A percentile compares a stretch with the other conserved stretches of the same genome.
These are phyloP conservation scores for Anacardium occidentale DNA, from an alignment of 345 rosid genomes.

Conservation along the genomic window DNA sequence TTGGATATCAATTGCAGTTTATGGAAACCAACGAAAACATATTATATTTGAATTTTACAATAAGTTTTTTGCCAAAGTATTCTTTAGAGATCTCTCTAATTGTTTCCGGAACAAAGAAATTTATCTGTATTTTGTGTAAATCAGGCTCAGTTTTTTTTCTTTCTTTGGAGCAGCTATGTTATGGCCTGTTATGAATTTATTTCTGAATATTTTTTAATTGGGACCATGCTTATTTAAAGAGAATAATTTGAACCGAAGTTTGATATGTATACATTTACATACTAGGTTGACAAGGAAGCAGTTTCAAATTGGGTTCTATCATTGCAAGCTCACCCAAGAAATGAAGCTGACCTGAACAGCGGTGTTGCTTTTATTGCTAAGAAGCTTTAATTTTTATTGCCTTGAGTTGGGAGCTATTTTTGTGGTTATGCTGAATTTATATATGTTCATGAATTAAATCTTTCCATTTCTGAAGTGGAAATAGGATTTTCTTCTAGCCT, in stretches of 20 bases:
- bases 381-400: conserved; percentile 7
- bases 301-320: conserved; percentile 80
- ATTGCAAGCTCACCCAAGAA: conserved; percentile 59
- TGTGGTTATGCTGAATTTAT: background rate
- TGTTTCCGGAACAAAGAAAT: too few species aligned
- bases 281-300: conserved; percentile 62
- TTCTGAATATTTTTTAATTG: background rate
- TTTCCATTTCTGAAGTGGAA: background rate
- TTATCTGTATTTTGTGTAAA: too few species aligned
- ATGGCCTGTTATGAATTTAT: background rate
- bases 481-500: background rate
- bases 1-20: too few species aligned
- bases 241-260: background rate
- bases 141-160: background rate
- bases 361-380: conserved; percentile 41
- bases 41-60: too few species aligned
- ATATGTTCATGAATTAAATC: background rate
- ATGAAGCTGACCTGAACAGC: conserved; percentile 36
- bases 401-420: conserved; percentile 7
- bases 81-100: too few species aligned
- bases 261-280: conserved; percentile 11
- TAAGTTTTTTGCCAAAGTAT: too few species aligned
- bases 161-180: background rate
- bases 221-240: background rate
- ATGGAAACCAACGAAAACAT: too few species aligned